These are phyloP conservation scores for Tulasnella sp. DNA, from an alignment of 768 basidiomycete species.

Conservation along the genomic window DNA sequence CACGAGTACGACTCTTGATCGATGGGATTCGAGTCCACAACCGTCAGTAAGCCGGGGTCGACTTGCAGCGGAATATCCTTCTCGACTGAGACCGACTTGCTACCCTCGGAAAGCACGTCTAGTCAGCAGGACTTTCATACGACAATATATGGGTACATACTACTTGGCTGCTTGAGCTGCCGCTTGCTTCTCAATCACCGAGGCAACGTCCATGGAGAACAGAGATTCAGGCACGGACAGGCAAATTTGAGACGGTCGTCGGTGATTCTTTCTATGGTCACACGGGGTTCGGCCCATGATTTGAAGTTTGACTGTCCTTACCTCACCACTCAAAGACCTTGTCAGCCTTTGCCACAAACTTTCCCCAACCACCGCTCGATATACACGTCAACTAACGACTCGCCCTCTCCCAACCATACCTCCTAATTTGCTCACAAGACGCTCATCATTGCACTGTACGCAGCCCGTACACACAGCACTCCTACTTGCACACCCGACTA, in stretches of 20 bases:
- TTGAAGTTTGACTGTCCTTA: constrained; percentile 5
- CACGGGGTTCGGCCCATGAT: too few species aligned
- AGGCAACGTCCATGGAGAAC: constrained; percentile 65
- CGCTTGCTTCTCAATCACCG: constrained; percentile 35
- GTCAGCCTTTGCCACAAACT: too few species aligned
- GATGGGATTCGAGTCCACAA: constrained; percentile 77
- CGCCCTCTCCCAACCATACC: too few species aligned
- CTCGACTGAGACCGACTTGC: constrained; percentile 56
- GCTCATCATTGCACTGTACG: too few species aligned
- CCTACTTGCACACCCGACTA: too few species aligned
- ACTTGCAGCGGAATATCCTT: constrained; percentile 69
- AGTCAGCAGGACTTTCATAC: neutral
- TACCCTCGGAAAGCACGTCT: constrained; percentile 25
- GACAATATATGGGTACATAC: constrained; percentile 32
- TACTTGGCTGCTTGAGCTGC: constrained; percentile 59
- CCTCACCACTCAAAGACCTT: neutral
- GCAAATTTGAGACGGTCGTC: neutral
- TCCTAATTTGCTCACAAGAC: too few species aligned
- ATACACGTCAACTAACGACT: too few species aligned
- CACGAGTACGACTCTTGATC: constrained; percentile 77
- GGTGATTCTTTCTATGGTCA: neutral
- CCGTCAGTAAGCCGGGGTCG: constrained; percentile 72
- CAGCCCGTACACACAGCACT: too few species aligned
- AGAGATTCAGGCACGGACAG: neutral
- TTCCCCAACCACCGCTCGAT: too few species aligned